These are phyloP conservation scores for Colletotrichum lindemuthianum DNA, from an alignment of 2,329 filamentous ascomycete genomes.

Conservation along the genomic window DNA sequence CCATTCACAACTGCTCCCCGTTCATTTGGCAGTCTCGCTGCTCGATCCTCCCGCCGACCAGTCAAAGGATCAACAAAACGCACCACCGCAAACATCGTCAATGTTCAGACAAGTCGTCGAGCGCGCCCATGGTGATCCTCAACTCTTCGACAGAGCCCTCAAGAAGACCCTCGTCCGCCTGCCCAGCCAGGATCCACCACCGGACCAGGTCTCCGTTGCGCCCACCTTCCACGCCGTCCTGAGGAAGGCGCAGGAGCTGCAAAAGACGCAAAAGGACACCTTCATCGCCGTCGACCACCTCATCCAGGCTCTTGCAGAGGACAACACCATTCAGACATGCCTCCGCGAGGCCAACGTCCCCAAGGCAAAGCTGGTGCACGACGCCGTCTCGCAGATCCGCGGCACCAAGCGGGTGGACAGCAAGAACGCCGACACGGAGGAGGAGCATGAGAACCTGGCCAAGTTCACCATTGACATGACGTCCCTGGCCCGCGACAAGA, in stretches of 20 bases:
- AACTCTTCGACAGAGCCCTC: constrained; percentile 85
- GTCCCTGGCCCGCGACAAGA: constrained; percentile 92
- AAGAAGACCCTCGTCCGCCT: constrained; percentile 93
- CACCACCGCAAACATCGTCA: constrained; percentile 72
- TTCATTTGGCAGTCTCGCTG: constrained; percentile 88
- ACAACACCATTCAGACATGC: constrained; percentile 75
- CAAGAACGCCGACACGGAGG: constrained; percentile 92
- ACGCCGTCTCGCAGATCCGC: constrained; percentile 90
- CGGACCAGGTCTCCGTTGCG: constrained; percentile 85
- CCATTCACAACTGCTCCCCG: constrained; percentile 88
- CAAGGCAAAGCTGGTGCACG: constrained; percentile 88
- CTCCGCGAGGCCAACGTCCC: constrained; percentile 91
- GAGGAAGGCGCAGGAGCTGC: constrained; percentile 85
- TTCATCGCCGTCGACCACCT: constrained; percentile 96
- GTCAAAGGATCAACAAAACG: constrained; percentile 86
- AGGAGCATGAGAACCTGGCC: constrained; percentile 93
- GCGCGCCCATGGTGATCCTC: constrained; percentile 90
- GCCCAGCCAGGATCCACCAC: constrained; percentile 93
- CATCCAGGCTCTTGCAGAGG: constrained; percentile 85
- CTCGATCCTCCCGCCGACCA: constrained; percentile 79
- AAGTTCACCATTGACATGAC: constrained; percentile 99
- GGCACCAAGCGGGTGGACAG: constrained; percentile 95
- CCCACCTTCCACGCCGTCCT: constrained; percentile 85
- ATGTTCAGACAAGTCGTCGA: constrained; percentile 96
- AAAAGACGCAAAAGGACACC: constrained; percentile 97